Evolutionary conservation across 495 filamentous ascomycete species (phyloP), one percentile per base, ranked within the genome.

Genomic region (Aspergillus coremiiformis): DNA sequence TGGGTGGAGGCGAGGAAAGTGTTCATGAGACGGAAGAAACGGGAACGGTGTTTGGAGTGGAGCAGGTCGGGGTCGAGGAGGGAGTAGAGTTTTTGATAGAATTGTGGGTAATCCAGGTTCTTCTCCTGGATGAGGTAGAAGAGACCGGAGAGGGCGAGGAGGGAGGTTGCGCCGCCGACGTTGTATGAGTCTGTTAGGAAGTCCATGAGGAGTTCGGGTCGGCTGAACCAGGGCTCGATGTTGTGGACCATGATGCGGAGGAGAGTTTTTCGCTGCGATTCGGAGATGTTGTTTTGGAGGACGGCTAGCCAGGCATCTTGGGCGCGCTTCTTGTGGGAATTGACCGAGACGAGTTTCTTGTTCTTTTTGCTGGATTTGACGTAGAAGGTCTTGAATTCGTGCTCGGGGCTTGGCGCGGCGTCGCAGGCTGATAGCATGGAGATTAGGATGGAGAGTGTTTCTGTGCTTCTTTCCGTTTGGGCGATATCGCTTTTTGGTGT

Each of bases 101-200:
- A 99, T 23, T 83, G 79, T 0, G 93, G 94, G 69, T 97, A 97
- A 69, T 97, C 94, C 30, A 99, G 78, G 65, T 99, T 97, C 58
- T 87, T 87, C 58, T 87, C 82, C 57, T 87, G 84, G 50, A 97
- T 96, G 33, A 99, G 83, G 63, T 96, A 90, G 74, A 95, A 99
- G 19, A 99, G 82, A 33, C 93, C 92, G 5, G 90, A 94, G 0
- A 99, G 77, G 2, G 94, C 90, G 21, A 96, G 78, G 3, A 97
- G 80, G 4, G 93, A 89, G 8, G 79, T 87, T 5, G 87, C 83
- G 48, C 93, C 93, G 45, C 94, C 91, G 15, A 80, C 66, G 57
- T 96, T 80, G 69, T 92, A 97, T 14, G 84, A 91, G 67, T 95
- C 90, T 2, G 90, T 95, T 32, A 99, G 70, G 69, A 97, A 97